Conservation (phyloP, 345 rosid species). For the Draba incana region DNA sequence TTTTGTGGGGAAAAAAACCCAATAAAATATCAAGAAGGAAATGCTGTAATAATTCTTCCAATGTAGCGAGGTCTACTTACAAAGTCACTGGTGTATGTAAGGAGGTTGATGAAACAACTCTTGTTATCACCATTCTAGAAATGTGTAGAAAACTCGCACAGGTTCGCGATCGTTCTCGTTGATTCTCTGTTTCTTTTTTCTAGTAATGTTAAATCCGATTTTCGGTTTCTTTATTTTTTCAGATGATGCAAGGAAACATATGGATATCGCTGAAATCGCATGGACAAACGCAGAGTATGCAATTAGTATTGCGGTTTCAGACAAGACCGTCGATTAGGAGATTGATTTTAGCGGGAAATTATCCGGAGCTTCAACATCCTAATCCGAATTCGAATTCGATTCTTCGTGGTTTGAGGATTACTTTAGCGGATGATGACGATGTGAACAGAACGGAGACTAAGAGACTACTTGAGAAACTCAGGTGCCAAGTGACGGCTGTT, state of each 20-base stretch:
- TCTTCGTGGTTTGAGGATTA: slow-evolving; percentile 65
- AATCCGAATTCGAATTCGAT: slow-evolving; percentile 54
- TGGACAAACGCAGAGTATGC: slow-evolving; percentile 75
- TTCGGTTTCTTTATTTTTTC: slow-evolving; percentile 7
- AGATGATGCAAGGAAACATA: slow-evolving; percentile 98
- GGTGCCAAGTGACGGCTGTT: slow-evolving; percentile 83
- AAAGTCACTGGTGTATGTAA: slow-evolving; percentile 63
- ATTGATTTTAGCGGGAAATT: slow-evolving; percentile 39
- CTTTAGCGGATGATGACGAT: slow-evolving; percentile 76
- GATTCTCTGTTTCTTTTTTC: too few relatives aligned
- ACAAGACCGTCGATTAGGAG: slow-evolving; percentile 53
- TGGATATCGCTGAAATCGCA: slow-evolving; percentile 67
- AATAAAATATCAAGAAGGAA: too few relatives aligned
- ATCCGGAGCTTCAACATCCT: slow-evolving; percentile 55
- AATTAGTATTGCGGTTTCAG: slow-evolving; percentile 70
- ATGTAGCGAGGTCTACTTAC: slow-evolving; percentile 69
- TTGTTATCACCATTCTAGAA: slow-evolving; percentile 59
- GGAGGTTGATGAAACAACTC: slow-evolving; percentile 67
- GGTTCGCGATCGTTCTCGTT: slow-evolving; percentile 48
- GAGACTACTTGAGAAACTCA: slow-evolving; percentile 79
- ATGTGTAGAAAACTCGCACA: slow-evolving; percentile 93
- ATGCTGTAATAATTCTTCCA: slow-evolving; percentile 2
- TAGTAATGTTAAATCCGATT: not conserved
- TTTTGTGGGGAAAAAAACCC: too few relatives aligned
- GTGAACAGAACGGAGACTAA: slow-evolving; percentile 77